These are phyloP conservation scores for Candida taoyuanica DNA, from an alignment of 805 yeast species.

Conservation along the genomic window DNA sequence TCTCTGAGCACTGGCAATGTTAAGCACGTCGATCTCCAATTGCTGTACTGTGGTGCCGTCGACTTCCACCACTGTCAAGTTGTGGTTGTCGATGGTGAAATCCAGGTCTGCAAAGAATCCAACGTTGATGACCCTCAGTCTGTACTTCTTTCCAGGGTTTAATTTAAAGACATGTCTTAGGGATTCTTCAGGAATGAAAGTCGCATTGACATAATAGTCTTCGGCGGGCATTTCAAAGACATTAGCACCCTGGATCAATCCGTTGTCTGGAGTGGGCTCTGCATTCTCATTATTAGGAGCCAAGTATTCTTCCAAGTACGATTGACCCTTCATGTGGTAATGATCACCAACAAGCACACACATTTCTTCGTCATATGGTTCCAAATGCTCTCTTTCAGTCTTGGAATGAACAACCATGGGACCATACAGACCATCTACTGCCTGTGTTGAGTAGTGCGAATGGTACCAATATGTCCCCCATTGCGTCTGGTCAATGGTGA, in stretches of 20 bases:
- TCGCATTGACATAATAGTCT: slow-evolving; percentile 20
- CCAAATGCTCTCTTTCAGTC: slow-evolving; percentile 31
- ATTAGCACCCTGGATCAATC: slow-evolving; percentile 38
- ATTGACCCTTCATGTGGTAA: slow-evolving; percentile 36
- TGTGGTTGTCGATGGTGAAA: slow-evolving; percentile 47
- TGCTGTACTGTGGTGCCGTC: slow-evolving; percentile 50
- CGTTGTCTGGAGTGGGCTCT: slow-evolving; percentile 45
- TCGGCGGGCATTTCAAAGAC: slow-evolving; percentile 29
- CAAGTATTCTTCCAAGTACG: slow-evolving; percentile 30
- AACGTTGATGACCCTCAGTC: slow-evolving; percentile 43
- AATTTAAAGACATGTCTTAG: slow-evolving; percentile 28
- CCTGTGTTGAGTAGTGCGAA: slow-evolving; percentile 44
- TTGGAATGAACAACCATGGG: slow-evolving; percentile 43
- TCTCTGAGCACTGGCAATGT: slow-evolving; percentile 57
- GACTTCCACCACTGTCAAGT: slow-evolving; percentile 45
- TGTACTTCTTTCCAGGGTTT: slow-evolving; percentile 40
- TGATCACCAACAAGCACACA: slow-evolving; percentile 42
- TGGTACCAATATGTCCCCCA: slow-evolving; percentile 57
- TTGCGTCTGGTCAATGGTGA: slow-evolving; percentile 34
- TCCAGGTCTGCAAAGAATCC: slow-evolving; percentile 49
- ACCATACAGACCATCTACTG: slow-evolving; percentile 46
- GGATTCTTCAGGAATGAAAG: slow-evolving; percentile 17
- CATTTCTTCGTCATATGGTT: slow-evolving; percentile 44
- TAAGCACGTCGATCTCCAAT: slow-evolving; percentile 31
- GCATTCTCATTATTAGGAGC: slow-evolving; percentile 42